Base-by-base conservation (phyloP, 139 green algal genomes). In the Tetraselmis chui region DNA sequence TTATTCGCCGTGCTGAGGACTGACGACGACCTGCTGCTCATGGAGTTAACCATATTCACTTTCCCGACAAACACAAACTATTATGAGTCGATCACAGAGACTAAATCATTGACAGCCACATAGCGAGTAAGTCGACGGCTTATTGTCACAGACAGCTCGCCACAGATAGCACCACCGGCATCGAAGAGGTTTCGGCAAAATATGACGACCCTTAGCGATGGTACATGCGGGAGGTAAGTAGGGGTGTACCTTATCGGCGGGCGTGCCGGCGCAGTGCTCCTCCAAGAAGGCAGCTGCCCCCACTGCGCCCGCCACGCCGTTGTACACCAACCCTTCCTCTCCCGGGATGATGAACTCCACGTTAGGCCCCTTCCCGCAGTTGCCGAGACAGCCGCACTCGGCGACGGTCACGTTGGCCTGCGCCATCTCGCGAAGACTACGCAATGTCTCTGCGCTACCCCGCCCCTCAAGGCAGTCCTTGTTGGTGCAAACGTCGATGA, bases 401-500 rank as follows among this genome's bases (percentile, higher is more conserved):
- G 26, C 74, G 2, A 77, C 74, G 23, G 25, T 29, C 74, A 77
- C 74, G 74, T 77, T 77, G 2, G 5, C 26, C 28, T 29, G 25
- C 26, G 74, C 74, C 74, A 77, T 77, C 5, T 77, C 74, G 26
- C 74, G 74, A 22, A 77, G 2, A 2, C 25, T 28, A 2, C 74
- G 25, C 18, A 77, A 25, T 25, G 74, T 77, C 26, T 29, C 74
- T 2, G 74, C 25, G 11, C 11, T 25, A 18, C 45, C 45, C 74
- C 18, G 2, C 5, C 74, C 74, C 74, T 77, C 74, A 2, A 77
- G 74, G 74, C 74, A 77, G 18, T 28, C 28, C 18, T 22, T 31
- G 74, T 77, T 77, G 26, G 74, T 77, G 74, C 74, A 77, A 25
- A 77, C 74, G 74, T 77, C 74, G 74, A 77, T 23, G 74, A 77